Conservation (phyloP, 768 basidiomycete species). For the Suillus alpinus region DNA sequence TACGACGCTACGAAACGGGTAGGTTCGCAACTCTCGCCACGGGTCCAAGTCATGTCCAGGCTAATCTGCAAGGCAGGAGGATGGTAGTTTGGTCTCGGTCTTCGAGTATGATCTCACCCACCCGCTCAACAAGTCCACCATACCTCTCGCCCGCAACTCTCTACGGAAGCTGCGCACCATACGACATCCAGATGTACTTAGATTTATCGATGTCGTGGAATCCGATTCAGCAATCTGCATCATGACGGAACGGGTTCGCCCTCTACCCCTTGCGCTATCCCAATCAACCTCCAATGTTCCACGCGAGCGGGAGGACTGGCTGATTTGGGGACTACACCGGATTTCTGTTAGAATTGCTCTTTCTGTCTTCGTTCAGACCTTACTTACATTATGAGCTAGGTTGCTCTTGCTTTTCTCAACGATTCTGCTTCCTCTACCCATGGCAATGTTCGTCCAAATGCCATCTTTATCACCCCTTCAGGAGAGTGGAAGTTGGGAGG, state of each 20-base stretch:
- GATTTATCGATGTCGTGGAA: conserved; percentile 92
- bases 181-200: conserved; percentile 94
- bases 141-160: conserved; percentile 84
- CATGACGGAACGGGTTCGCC: conserved; percentile 90
- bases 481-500: conserved; percentile 98
- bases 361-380: conserved; percentile 27
- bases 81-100: conserved; percentile 78
- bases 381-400: conserved; percentile 40
- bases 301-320: conserved; percentile 81
- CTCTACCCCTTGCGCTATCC: conserved; percentile 60
- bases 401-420: conserved; percentile 88
- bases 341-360: conserved; percentile 56
- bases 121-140: conserved; percentile 50
- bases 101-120: conserved; percentile 88
- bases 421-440: conserved; percentile 80
- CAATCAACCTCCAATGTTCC: conserved; percentile 59
- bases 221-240: conserved; percentile 86
- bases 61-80: conserved; percentile 60
- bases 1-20: conserved; percentile 91
- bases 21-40: conserved; percentile 15
- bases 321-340: conserved; percentile 91
- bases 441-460: conserved; percentile 69
- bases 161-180: conserved; percentile 86
- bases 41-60: conserved; percentile 13
- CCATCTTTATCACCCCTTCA: conserved; percentile 87